These are phyloP conservation scores for Pythium biforme DNA, from an alignment of 352 stramenopile genomes.

Conservation along the genomic window DNA sequence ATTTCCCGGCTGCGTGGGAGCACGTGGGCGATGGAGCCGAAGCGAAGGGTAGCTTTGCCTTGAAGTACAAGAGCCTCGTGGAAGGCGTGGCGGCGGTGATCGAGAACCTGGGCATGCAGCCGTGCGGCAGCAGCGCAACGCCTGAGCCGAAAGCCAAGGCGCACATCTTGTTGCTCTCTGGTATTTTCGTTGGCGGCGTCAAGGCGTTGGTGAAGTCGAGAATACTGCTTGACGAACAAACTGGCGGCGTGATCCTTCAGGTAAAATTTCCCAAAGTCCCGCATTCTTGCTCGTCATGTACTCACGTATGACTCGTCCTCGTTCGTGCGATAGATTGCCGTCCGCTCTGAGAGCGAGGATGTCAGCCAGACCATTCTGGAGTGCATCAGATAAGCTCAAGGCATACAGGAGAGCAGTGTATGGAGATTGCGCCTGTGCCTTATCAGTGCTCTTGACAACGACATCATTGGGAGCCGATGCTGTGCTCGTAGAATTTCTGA, in stretches of 20 bases:
- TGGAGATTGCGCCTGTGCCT: neutral
- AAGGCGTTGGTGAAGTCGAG: slow-evolving; percentile 96
- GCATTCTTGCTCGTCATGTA: neutral
- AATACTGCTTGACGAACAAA: slow-evolving; percentile 90
- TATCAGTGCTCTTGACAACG: neutral
- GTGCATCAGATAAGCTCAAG: slow-evolving; percentile 90
- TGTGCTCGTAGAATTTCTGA: slow-evolving; percentile 21
- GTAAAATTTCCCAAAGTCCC: slow-evolving; percentile 23
- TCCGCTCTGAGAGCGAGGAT: slow-evolving; percentile 92
- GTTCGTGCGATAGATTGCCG: slow-evolving; percentile 88
- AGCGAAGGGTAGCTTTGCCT: slow-evolving; percentile 95
- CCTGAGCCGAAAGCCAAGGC: slow-evolving; percentile 89
- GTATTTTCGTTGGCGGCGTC: slow-evolving; percentile 94
- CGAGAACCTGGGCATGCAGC: slow-evolving; percentile 97
- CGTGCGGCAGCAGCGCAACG: slow-evolving; percentile 93
- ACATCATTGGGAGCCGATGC: neutral
- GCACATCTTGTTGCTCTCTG: slow-evolving; percentile 96
- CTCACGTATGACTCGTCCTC: neutral
- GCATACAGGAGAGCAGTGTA: neutral
- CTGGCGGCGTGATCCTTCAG: slow-evolving; percentile 91
- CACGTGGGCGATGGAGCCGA: slow-evolving; percentile 92
- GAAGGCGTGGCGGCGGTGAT: slow-evolving; percentile 95
- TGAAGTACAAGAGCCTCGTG: slow-evolving; percentile 97
- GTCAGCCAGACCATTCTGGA: slow-evolving; percentile 97
- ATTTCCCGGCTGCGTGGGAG: slow-evolving; percentile 98